Evolutionary conservation across 2,329 filamentous ascomycete species (phyloP).

Genomic region (Hypoxylon sp.): DNA sequence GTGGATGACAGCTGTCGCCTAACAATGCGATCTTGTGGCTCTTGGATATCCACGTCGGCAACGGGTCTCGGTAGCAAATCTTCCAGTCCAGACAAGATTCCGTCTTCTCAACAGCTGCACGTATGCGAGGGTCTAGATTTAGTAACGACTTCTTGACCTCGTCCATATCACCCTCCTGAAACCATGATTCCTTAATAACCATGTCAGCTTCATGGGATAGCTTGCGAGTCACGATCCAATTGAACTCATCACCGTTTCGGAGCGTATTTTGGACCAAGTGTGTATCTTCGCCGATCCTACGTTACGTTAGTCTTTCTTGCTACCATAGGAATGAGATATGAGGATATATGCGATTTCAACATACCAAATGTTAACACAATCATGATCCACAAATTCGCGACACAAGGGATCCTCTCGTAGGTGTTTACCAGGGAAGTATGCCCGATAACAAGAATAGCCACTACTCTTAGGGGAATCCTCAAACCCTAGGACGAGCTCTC

Average conservation of each 20-base stretch:
- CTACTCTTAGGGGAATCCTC: slow-evolving; percentile 60
- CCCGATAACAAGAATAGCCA: slow-evolving; percentile 62
- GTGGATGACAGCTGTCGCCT: slow-evolving; percentile 63
- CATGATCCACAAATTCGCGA: slow-evolving; percentile 52
- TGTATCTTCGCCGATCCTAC: slow-evolving; percentile 53
- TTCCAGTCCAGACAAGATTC: slow-evolving; percentile 61
- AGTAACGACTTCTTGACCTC: slow-evolving; percentile 50
- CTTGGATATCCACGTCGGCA: slow-evolving; percentile 60
- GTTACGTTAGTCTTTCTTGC: no score
- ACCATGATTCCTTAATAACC: slow-evolving; percentile 58
- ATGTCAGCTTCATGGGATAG: slow-evolving; percentile 52
- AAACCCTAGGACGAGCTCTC: slow-evolving; percentile 61
- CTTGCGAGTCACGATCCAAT: slow-evolving; percentile 58
- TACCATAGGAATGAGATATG: no score
- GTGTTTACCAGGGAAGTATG: slow-evolving; percentile 53
- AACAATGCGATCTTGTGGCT: slow-evolving; percentile 59
- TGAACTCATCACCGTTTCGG: slow-evolving; percentile 54
- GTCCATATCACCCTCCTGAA: slow-evolving; percentile 56
- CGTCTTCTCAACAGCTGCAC: slow-evolving; percentile 56
- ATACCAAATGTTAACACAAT: slow-evolving; percentile 55
- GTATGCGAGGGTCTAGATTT: slow-evolving; percentile 55
- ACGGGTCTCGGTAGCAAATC: slow-evolving; percentile 61
- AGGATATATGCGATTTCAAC: not conserved
- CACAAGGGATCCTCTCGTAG: slow-evolving; percentile 49
- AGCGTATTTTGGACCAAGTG: slow-evolving; percentile 56